phyloP scores from a whole-genome alignment of 2,329 filamentous ascomycete genomes.

The Botryosphaeria agaves region DNA sequence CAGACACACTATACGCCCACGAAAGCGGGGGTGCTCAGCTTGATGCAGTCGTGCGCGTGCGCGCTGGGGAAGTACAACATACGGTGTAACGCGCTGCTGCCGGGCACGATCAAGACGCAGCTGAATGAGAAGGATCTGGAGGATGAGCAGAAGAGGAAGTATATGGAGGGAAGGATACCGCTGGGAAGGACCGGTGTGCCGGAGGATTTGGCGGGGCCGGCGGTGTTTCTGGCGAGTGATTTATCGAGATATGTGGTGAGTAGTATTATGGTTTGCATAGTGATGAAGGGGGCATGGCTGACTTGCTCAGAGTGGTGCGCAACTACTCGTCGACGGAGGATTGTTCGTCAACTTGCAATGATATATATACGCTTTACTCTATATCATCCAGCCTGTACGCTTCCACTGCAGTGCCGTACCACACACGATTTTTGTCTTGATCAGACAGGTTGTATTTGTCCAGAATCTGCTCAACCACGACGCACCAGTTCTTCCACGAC shows the following conservation, averaged over 20 bases:
- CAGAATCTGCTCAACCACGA: constrained; percentile 50
- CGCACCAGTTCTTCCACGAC: constrained; percentile 62
- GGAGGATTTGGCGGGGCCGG: constrained; percentile 63
- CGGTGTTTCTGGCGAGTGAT: constrained; percentile 68
- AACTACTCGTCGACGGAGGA: constrained; percentile 74
- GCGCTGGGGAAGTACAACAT: constrained; percentile 62
- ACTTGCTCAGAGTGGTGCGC: constrained; percentile 45
- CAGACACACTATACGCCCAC: constrained; percentile 83
- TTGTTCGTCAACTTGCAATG: constrained; percentile 44
- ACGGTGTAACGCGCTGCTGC: constrained; percentile 67
- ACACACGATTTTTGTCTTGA: constrained; percentile 49
- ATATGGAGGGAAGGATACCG: constrained; percentile 71
- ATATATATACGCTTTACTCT: background rate
- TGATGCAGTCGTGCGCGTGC: constrained; percentile 73
- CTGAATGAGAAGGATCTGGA: constrained; percentile 67
- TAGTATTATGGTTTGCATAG: constrained; percentile 3
- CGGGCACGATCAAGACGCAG: constrained; percentile 70
- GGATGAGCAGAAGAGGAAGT: constrained; percentile 52
- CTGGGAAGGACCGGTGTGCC: constrained; percentile 57
- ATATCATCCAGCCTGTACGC: constrained; percentile 39
- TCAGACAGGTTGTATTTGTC: constrained; percentile 31
- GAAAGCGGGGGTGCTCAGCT: constrained; percentile 61
- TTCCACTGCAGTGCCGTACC: constrained; percentile 51
- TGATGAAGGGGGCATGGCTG: constrained; percentile 1
- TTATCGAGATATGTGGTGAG: constrained; percentile 57